Evolutionary conservation across 1,284 basidiomycete species (phyloP), one percentile per base, ranked within the genome.

Genomic region (Rhodotorula mucilaginosa): DNA sequence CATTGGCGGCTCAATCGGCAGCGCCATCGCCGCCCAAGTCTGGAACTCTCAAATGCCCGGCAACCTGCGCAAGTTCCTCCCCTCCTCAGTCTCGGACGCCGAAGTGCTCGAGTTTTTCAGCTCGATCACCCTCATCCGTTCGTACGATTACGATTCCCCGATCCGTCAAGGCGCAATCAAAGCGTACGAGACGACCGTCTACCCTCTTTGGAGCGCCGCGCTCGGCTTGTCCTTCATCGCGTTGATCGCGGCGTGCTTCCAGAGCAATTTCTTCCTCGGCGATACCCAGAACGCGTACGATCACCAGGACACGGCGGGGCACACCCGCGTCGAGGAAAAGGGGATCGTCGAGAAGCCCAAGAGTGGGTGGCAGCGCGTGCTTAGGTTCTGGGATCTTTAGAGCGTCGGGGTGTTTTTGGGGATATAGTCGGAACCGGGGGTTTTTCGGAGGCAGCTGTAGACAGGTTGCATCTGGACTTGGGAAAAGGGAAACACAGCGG

Each of bases 11-110:
- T 34, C 75, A 47, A 68, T 79, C 74, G 65, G 74, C 26, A 61
- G 58, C 39, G 72, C 59, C 3, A 73, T 79, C 47, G 78, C 79
- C 61, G 39, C 74, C 74, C 39, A 69, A 71, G 61, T 77, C 56
- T 80, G 79, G 79, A 74, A 73, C 12, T 56, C 56, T 31, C 74
- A 67, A 34, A 74, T 80, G 65, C 72, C 69, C 0, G 66, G 56
- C 23, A 62, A 74, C 48, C 71, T 79, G 3, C 65, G 60, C 16
- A 58, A 71, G n/a, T 68, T 74, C 60, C 59, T 74, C 29, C 68
- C 69, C n/a, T 61, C 56, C 23, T 60, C 69, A 18, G 74, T 74
- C 64, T 59, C 58, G 21, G 58, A n/a, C 15, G 59, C 59, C 46
- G 71, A 60, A 47, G 66, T 64, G 31, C 39, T 51, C 51, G 49